These are phyloP conservation scores for Asterophora parasitica DNA, from an alignment of 768 basidiomycete species.

Conservation along the genomic window DNA sequence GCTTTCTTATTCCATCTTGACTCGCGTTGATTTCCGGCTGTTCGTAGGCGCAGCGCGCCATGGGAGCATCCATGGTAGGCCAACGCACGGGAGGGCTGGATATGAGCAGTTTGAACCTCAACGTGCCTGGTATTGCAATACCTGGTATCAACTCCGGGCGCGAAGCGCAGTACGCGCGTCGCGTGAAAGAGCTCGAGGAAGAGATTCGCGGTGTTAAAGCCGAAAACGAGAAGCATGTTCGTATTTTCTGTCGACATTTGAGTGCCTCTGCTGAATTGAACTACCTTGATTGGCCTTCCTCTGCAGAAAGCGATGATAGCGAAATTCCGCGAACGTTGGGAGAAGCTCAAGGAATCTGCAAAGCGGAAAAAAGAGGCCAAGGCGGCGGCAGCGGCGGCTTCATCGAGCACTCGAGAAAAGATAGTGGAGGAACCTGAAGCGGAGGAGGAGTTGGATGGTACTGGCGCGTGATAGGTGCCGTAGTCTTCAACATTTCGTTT, in stretches of 20 bases:
- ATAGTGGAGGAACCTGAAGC: conserved; percentile 73
- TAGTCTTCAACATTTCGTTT: neutral
- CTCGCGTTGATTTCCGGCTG: too few species aligned
- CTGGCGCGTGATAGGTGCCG: conserved; percentile 16
- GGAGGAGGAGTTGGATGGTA: conserved; percentile 43
- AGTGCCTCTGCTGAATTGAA: neutral
- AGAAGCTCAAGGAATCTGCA: conserved; percentile 83
- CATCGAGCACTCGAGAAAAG: conserved; percentile 49
- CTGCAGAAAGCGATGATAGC: conserved; percentile 75
- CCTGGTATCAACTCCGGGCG: conserved; percentile 48
- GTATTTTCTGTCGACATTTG: conserved; percentile 25
- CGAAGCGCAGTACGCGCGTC: conserved; percentile 50
- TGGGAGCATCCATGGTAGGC: conserved; percentile 62
- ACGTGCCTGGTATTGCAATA: conserved; percentile 46
- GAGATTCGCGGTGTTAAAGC: conserved; percentile 56
- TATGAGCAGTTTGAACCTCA: conserved; percentile 53
- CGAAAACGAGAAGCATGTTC: conserved; percentile 83
- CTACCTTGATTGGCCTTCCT: conserved; percentile 13
- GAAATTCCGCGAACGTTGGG: conserved; percentile 84
- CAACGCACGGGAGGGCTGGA: conserved; percentile 48
- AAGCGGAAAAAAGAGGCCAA: conserved; percentile 81
- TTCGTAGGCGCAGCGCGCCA: conserved; percentile 69
- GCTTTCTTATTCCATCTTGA: too few species aligned
- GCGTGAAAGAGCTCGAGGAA: conserved; percentile 79
- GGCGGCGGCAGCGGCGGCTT: conserved; percentile 43